Conservation (phyloP, 768 basidiomycete species). For the Boletus sp. region DNA sequence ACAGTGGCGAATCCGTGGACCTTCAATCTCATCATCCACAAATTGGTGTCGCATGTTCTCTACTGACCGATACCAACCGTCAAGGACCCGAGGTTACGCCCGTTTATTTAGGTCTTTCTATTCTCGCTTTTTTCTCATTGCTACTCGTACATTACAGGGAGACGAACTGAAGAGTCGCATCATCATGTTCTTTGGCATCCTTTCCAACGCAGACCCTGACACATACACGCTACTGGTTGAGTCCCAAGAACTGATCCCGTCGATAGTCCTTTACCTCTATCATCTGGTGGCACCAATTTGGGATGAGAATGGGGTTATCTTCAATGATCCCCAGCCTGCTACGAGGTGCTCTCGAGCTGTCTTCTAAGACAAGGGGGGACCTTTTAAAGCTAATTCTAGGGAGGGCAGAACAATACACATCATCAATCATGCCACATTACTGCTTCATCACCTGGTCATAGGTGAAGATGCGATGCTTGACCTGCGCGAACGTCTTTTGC, state of each 20-base stretch:
- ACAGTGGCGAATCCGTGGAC: constrained; percentile 23
- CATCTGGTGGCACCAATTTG: constrained; percentile 56
- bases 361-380: neutral
- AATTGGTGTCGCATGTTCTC: constrained; percentile 48
- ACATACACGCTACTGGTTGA: constrained; percentile 38
- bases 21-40: constrained; percentile 34
- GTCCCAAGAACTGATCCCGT: constrained; percentile 59
- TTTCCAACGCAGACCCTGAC: constrained; percentile 39
- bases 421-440: constrained; percentile 50
- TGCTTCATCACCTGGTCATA: constrained; percentile 65
- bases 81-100: constrained; percentile 39
- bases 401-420: constrained; percentile 45
- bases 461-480: constrained; percentile 44
- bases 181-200: constrained; percentile 39
- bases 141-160: constrained; percentile 24
- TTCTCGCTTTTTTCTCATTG: neutral
- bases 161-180: constrained; percentile 36
- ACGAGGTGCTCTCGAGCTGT: constrained; percentile 20
- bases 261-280: constrained; percentile 55
- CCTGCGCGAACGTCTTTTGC: constrained; percentile 56
- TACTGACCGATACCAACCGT: constrained; percentile 42
- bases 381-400: neutral
- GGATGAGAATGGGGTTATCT: constrained; percentile 55
- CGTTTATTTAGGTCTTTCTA: neutral
- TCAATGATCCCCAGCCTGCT: constrained; percentile 32